These are phyloP conservation scores for Gossypium gossypioides DNA, from an alignment of 441 rosid species.

Conservation along the genomic window DNA sequence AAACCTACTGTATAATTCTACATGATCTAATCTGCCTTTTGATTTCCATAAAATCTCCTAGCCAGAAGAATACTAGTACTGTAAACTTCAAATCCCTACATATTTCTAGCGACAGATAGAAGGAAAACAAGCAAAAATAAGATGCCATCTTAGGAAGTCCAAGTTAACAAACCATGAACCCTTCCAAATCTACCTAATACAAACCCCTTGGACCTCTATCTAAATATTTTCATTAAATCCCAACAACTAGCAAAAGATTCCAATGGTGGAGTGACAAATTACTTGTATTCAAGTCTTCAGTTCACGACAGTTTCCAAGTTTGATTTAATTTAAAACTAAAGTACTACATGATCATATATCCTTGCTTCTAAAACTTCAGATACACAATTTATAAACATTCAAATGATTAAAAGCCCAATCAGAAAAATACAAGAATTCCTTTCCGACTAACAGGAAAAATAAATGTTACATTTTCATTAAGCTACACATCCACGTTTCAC, in stretches of 20 bases:
- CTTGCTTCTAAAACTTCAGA: neutral
- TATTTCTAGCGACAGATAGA: neutral
- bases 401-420: neutral
- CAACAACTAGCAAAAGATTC: neutral
- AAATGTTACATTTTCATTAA: neutral
- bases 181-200: neutral
- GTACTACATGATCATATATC: neutral
- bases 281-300: too few species aligned
- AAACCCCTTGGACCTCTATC: neutral
- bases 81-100: neutral
- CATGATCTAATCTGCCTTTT: neutral
- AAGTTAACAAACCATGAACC: neutral
- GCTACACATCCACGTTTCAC: neutral
- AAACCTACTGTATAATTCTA: neutral
- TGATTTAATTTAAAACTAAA: neutral
- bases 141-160: neutral
- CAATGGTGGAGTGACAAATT: too few species aligned
- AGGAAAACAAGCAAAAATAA: neutral
- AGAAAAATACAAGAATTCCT: neutral
- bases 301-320: too few species aligned
- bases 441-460: too few species aligned
- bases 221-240: neutral
- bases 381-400: neutral
- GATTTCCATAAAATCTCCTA: neutral
- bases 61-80: neutral